Conservation (phyloP, 2,329 filamentous ascomycete genomes). For the Fusarium anthophilum region DNA sequence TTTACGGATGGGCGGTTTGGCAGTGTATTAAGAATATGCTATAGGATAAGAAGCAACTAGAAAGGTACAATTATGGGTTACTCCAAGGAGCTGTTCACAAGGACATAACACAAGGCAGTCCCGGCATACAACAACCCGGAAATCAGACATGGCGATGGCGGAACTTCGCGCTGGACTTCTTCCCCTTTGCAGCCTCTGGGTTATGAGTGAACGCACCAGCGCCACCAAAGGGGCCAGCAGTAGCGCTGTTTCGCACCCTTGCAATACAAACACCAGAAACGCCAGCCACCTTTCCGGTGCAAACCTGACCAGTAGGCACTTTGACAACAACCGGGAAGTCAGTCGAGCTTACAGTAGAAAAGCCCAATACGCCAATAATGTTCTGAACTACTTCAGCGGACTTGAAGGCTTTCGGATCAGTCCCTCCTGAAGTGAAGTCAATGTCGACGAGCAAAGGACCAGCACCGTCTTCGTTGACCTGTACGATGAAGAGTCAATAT, state of each 20-base stretch:
- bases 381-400: not conserved
- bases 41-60: not conserved
- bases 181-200: not conserved
- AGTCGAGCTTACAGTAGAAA: slow-evolving; percentile 3
- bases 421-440: slow-evolving; percentile 2
- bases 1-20: too few species aligned
- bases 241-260: slow-evolving; percentile 7
- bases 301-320: not conserved
- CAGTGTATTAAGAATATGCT: not conserved
- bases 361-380: not conserved
- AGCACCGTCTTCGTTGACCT: slow-evolving; percentile 8
- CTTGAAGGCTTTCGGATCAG: slow-evolving; percentile 1
- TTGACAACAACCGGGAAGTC: slow-evolving; percentile 1
- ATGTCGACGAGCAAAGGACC: not conserved
- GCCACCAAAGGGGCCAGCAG: slow-evolving; percentile 4
- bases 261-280: slow-evolving; percentile 5
- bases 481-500: not conserved
- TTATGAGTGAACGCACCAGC: not conserved
- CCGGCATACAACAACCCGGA: not conserved
- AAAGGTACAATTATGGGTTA: not conserved
- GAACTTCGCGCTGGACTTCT: not conserved
- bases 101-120: not conserved
- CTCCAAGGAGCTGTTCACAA: not conserved
- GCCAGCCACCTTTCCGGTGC: slow-evolving; percentile 1
- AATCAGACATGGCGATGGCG: not conserved